phyloP scores from a whole-genome alignment of 148 eudicot genomes.

The Chenopodium berlandieri region DNA sequence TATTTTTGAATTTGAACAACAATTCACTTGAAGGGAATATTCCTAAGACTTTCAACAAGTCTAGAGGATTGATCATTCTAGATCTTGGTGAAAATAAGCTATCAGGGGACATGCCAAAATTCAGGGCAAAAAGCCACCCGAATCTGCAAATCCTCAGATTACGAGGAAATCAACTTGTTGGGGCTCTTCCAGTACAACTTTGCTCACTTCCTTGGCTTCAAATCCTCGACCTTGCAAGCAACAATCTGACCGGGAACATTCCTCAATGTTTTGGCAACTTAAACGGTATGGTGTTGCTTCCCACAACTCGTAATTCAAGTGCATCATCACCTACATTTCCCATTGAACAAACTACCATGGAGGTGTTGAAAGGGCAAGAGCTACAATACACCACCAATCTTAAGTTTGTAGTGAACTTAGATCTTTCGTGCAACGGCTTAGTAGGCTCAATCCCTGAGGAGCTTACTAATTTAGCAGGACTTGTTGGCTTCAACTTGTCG shows the following conservation, averaged over 20 bases:
- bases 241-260: conserved; percentile 37
- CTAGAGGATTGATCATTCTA: conserved; percentile 15
- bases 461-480: conserved; percentile 12
- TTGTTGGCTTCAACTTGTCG: conserved; percentile 33
- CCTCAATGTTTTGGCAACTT: conserved; percentile 38
- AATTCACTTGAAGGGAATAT: conserved; percentile 39
- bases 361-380: conserved; percentile 24
- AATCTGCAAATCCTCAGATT: conserved; percentile 23
- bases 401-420: conserved; percentile 21
- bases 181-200: conserved; percentile 36
- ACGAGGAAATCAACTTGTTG: conserved; percentile 29
- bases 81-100: conserved; percentile 46
- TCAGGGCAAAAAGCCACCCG: conserved; percentile 5
- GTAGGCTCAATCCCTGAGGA: conserved; percentile 31
- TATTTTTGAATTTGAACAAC: conserved; percentile 22
- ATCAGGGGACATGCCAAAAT: conserved; percentile 30
- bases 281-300: conserved; percentile 9
- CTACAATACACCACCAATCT: conserved; percentile 15
- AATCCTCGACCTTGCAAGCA: conserved; percentile 37
- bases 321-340: not conserved
- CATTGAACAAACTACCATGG: not conserved
- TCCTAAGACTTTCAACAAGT: conserved; percentile 13
- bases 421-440: conserved; percentile 36
- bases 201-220: conserved; percentile 33
- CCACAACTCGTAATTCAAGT: not conserved